These are phyloP conservation scores for Penicillium sclerotigenum DNA, from an alignment of 2,329 filamentous ascomycete genomes.

Conservation along the genomic window DNA sequence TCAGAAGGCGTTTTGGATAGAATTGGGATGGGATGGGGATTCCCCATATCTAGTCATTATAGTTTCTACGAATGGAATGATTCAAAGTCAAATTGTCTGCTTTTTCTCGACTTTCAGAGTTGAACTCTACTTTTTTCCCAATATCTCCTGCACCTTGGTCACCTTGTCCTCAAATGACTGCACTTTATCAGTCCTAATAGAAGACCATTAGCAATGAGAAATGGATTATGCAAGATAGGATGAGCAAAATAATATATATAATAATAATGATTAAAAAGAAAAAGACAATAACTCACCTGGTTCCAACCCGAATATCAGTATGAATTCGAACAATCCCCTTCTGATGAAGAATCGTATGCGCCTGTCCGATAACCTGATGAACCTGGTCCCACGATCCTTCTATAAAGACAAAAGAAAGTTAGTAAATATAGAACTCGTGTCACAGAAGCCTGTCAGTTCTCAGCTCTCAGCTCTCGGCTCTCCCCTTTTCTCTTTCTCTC, in stretches of 20 bases:
- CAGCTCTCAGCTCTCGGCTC: background rate
- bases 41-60: background rate
- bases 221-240: constrained; percentile 9
- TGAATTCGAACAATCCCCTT: constrained; percentile 80
- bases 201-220: constrained; percentile 8
- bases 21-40: background rate
- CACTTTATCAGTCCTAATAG: constrained; percentile 72
- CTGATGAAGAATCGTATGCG: constrained; percentile 72
- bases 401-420: constrained; percentile 38
- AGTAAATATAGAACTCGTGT: background rate
- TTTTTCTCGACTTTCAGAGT: background rate
- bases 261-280: background rate
- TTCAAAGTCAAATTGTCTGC: background rate
- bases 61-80: constrained; percentile 4
- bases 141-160: constrained; percentile 53
- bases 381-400: constrained; percentile 91
- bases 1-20: background rate
- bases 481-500: background rate
- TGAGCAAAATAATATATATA: no score
- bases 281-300: constrained; percentile 56
- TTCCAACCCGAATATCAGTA: constrained; percentile 81
- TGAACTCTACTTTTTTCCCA: constrained; percentile 34
- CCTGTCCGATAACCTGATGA: constrained; percentile 80
- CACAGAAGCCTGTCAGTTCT: background rate
- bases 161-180: constrained; percentile 82